These are phyloP conservation scores for Hydnum rufescens DNA, from an alignment of 768 basidiomycete species.

Conservation along the genomic window DNA sequence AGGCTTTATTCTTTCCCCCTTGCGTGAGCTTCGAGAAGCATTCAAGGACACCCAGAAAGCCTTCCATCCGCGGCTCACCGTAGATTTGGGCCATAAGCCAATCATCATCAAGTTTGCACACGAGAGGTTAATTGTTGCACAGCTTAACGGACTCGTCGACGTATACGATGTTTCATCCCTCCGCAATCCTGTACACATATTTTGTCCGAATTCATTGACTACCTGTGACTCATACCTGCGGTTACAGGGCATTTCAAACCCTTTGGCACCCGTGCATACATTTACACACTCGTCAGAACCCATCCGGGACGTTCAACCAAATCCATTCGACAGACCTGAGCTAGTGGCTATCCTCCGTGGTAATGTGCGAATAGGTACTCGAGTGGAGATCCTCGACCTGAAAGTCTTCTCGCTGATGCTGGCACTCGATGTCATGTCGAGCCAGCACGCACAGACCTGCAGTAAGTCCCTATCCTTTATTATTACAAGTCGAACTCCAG, in stretches of 20 bases:
- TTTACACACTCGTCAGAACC: constrained; percentile 7
- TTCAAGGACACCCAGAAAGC: constrained; percentile 1
- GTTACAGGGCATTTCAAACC: not conserved
- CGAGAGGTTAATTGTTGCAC: constrained; percentile 6
- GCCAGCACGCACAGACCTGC: not conserved
- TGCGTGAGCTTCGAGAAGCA: constrained; percentile 3
- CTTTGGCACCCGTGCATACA: constrained; percentile 3
- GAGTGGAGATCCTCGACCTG: constrained; percentile 8
- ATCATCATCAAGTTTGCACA: constrained; percentile 7
- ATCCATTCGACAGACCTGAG: constrained; percentile 6
- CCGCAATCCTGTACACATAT: not conserved
- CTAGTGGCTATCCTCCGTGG: constrained; percentile 6
- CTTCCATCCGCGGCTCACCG: not conserved
- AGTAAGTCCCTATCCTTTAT: not conserved
- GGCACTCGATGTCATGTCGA: not conserved
- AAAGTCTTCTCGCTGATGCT: not conserved
- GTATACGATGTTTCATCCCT: not conserved
- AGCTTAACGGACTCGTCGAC: constrained; percentile 3
- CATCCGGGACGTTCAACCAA: constrained; percentile 8
- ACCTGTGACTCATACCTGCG: not conserved
- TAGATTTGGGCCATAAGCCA: not conserved
- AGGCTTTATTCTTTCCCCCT: constrained; percentile 5
- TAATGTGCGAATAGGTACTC: not conserved
- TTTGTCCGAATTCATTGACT: not conserved
- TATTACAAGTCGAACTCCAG: not conserved